These are phyloP conservation scores for Alloascoidea hylecoeti DNA, from an alignment of 805 yeast genomes.

Conservation along the genomic window DNA sequence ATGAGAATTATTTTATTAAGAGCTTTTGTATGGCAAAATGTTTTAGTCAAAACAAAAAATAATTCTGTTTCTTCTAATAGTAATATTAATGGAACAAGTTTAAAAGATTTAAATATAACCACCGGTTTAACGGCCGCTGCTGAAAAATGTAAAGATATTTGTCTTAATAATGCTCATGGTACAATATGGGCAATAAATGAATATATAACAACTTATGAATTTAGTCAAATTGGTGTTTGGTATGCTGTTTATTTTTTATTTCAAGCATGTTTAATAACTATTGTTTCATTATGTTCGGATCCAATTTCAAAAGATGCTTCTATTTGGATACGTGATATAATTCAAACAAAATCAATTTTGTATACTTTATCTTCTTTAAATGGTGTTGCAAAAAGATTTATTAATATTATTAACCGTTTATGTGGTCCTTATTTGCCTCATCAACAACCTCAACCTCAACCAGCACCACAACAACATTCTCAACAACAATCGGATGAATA, in stretches of 20 bases:
- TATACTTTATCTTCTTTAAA: constrained; percentile 24
- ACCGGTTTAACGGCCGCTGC: no score
- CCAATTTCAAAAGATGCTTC: constrained; percentile 28
- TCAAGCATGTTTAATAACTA: constrained; percentile 47
- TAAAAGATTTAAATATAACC: no score
- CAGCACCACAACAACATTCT: neutral
- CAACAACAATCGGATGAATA: no score
- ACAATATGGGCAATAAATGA: constrained; percentile 31
- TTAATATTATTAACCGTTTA: constrained; percentile 29
- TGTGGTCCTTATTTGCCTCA: constrained; percentile 4
- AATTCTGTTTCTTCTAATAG: no score
- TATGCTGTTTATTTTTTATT: constrained; percentile 48
- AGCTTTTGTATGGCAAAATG: constrained; percentile 42
- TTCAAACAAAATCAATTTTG: constrained; percentile 25
- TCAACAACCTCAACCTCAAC: neutral
- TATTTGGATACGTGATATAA: constrained; percentile 29
- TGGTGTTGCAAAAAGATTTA: constrained; percentile 29
- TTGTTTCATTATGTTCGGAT: constrained; percentile 38
- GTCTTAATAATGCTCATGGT: constrained; percentile 35
- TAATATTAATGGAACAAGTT: no score
- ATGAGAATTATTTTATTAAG: constrained; percentile 39
- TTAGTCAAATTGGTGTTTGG: constrained; percentile 33
- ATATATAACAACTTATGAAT: constrained; percentile 10
- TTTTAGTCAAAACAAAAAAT: constrained; percentile 20
- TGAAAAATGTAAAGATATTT: constrained; percentile 35